Conservation (phyloP, 2,329 filamentous ascomycete species). For the Nannizzia gypsea region DNA sequence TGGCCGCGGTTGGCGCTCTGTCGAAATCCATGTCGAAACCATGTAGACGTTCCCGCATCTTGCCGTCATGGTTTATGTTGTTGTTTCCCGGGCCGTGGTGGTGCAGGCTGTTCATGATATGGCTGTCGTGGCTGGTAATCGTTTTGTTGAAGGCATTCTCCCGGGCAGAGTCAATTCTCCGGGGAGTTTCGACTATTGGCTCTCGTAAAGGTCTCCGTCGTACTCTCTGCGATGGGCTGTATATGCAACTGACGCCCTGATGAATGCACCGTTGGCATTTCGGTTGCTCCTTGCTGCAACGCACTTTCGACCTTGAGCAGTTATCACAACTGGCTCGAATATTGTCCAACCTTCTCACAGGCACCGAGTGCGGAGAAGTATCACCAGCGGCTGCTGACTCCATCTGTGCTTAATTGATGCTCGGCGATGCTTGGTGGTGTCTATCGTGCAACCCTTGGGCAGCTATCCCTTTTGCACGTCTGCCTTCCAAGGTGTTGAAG, state of each 20-base stretch:
- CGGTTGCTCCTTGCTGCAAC: not conserved
- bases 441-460: not conserved
- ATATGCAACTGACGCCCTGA: not conserved
- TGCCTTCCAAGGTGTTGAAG: not conserved
- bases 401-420: not conserved
- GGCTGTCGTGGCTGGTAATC: not conserved
- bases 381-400: not conserved
- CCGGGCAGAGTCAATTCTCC: not conserved
- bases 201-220: not conserved
- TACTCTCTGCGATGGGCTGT: not conserved
- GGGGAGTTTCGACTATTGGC: not conserved
- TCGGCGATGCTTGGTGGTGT: not conserved
- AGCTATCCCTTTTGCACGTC: not conserved
- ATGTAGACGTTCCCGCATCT: not conserved
- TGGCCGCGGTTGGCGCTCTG: not conserved
- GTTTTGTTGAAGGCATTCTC: not conserved
- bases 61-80: not conserved
- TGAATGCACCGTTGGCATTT: not conserved
- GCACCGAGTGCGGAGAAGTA: not conserved
- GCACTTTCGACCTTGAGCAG: not conserved
- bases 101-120: not conserved
- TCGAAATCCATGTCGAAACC: not conserved
- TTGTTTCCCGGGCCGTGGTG: not conserved
- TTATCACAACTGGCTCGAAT: not conserved
- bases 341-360: not conserved